Conservation (phyloP, 768 basidiomycete species). For the Boletus eberwhitei region DNA sequence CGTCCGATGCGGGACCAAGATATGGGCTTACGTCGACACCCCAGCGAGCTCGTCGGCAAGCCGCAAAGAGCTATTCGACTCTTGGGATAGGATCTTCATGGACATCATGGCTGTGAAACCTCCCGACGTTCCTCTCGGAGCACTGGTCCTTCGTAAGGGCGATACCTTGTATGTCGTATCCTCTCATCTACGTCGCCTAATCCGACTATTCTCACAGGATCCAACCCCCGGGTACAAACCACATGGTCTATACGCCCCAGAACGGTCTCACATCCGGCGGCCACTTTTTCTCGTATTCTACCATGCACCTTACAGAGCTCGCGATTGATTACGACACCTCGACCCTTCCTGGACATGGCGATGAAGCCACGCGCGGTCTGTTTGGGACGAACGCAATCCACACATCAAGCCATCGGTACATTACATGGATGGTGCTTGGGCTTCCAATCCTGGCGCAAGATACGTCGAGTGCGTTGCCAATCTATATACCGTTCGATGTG, state of each 20-base stretch:
- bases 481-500: too few species aligned
- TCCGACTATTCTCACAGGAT: background rate
- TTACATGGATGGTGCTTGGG: background rate
- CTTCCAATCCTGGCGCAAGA: background rate
- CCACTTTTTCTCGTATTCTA: background rate
- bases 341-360: too few species aligned
- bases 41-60: too few species aligned
- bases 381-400: background rate
- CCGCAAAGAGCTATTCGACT: background rate
- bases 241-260: background rate
- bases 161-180: background rate
- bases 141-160: background rate
- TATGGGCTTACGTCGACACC: background rate
- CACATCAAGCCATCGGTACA: background rate
- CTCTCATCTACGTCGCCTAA: too few species aligned
- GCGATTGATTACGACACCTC: background rate
- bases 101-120: too few species aligned
- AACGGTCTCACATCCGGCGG: background rate
- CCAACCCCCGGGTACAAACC: background rate
- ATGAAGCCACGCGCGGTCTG: too few species aligned
- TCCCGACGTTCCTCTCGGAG: fast-evolving
- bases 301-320: background rate
- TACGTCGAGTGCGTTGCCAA: background rate
- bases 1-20: background rate
- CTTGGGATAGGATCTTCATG: background rate